phyloP scores from a whole-genome alignment of 2,329 filamentous ascomycete genomes.

The Grosmannia huntii region DNA sequence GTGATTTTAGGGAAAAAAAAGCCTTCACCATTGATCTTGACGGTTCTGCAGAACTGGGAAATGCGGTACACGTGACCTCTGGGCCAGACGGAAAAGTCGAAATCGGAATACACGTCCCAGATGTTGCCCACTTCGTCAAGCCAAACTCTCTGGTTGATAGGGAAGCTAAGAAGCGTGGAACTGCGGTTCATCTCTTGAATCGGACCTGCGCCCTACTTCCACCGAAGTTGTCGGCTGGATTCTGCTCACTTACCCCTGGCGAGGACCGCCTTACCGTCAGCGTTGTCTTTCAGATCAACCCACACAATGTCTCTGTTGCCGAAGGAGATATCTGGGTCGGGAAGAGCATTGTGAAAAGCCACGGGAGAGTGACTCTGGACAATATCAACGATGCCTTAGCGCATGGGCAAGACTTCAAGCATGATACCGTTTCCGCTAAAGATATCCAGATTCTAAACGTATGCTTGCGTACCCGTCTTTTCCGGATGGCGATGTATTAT shows the following conservation, averaged over 20 bases:
- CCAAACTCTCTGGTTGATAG: conserved; percentile 88
- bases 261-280: conserved; percentile 85
- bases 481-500: not conserved
- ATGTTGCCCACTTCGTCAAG: conserved; percentile 96
- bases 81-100: conserved; percentile 77
- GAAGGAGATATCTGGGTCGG: conserved; percentile 91
- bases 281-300: conserved; percentile 84
- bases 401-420: conserved; percentile 46
- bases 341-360: conserved; percentile 85
- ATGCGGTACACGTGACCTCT: conserved; percentile 84
- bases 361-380: conserved; percentile 69
- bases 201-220: conserved; percentile 80
- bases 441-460: conserved; percentile 71
- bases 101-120: conserved; percentile 87
- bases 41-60: conserved; percentile 76
- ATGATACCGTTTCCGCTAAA: conserved; percentile 54
- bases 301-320: conserved; percentile 61
- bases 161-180: conserved; percentile 95
- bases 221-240: conserved; percentile 67
- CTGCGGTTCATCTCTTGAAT: conserved; percentile 89
- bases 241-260: conserved; percentile 78
- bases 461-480: conserved; percentile 19
- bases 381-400: conserved; percentile 75
- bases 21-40: conserved; percentile 89
- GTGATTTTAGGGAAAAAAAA: conserved; percentile 80